Percentiles rank a stretch among this genome's conserved stretches.
Conservation (phyloP, 2,329 filamentous ascomycete genomes). For the Lojkania enalia region DNA sequence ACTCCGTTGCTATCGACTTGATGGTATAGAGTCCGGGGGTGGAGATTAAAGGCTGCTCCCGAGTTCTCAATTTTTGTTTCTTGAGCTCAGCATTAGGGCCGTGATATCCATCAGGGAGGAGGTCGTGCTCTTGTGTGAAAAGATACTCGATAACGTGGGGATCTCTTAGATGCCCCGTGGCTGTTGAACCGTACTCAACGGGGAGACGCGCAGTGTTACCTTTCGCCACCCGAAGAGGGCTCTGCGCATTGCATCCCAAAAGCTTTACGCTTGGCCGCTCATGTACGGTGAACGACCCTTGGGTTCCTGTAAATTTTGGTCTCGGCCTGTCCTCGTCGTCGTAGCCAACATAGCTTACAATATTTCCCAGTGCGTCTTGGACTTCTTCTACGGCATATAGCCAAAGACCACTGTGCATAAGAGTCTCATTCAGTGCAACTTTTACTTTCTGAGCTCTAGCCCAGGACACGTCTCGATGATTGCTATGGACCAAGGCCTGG, state of each 20-base stretch:
- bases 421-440: constrained; percentile 87
- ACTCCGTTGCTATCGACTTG: constrained; percentile 75
- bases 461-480: constrained; percentile 75
- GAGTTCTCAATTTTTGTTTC: constrained; percentile 63
- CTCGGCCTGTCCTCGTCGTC: constrained; percentile 67
- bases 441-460: constrained; percentile 72
- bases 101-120: constrained; percentile 72
- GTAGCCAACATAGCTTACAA: constrained; percentile 70
- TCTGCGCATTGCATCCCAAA: constrained; percentile 74
- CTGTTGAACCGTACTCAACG: constrained; percentile 67
- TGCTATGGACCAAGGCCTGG: constrained; percentile 60
- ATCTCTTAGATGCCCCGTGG: constrained; percentile 57
- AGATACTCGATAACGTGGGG: constrained; percentile 77
- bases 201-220: constrained; percentile 71
- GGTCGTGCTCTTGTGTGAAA: constrained; percentile 74
- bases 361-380: constrained; percentile 85
- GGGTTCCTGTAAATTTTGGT: constrained; percentile 64
- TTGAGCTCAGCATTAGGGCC: constrained; percentile 59
- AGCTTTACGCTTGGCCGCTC: constrained; percentile 78
- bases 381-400: constrained; percentile 90
- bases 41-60: constrained; percentile 69
- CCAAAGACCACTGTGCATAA: constrained; percentile 79
- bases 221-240: constrained; percentile 80
- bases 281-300: constrained; percentile 81
- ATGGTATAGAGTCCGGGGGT: constrained; percentile 86